phyloP scores from a whole-genome alignment of 139 green algal genomes.

The Raphidocelis subcapitata region DNA sequence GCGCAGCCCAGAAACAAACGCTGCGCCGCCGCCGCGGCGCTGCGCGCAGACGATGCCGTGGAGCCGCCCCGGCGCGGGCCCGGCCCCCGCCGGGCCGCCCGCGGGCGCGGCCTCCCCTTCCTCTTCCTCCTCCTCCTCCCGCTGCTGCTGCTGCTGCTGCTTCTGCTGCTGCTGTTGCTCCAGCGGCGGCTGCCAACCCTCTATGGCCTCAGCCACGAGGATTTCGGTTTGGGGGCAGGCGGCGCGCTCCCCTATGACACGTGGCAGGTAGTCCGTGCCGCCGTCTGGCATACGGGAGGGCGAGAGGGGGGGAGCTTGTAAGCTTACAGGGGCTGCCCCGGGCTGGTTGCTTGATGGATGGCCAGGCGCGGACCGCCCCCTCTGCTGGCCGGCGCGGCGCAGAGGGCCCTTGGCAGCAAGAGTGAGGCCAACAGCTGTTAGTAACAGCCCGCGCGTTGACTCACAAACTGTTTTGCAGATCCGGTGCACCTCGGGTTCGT shows the following conservation, averaged over 20 bases:
- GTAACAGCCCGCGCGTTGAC: neutral
- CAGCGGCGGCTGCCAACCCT: neutral
- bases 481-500: no score
- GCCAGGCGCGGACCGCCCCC: neutral
- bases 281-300: constrained; percentile 4
- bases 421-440: constrained; percentile 20
- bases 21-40: neutral
- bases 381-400: neutral
- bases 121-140: no score
- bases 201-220: neutral
- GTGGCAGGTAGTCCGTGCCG: constrained; percentile 27
- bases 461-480: no score
- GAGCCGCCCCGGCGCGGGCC: neutral
- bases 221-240: neutral
- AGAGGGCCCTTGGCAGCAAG: constrained; percentile 4
- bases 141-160: no score
- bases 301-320: neutral
- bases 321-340: neutral
- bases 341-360: neutral
- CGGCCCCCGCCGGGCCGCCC: no score
- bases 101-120: no score
- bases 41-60: neutral
- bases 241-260: constrained; percentile 22
- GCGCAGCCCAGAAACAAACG: constrained; percentile 33
- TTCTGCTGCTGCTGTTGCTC: no score